These are phyloP conservation scores for Aphelidium insulamus DNA, from an alignment of 371 early-diverging fungal species.

Conservation along the genomic window DNA sequence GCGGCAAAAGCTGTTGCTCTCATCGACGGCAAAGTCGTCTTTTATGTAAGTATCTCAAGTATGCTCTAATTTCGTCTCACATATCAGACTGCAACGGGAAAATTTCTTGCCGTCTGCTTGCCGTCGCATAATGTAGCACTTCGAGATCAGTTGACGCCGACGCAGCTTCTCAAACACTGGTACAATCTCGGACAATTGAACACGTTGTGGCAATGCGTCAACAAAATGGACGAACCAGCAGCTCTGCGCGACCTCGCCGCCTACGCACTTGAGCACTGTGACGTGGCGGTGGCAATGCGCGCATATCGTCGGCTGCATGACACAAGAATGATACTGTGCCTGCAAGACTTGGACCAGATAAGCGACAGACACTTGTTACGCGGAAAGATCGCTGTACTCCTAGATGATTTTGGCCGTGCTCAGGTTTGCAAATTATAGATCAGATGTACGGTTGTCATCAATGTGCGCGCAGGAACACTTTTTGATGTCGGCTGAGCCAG, in stretches of 20 bases:
- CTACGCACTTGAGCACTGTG: conserved; percentile 11
- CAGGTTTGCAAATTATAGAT: conserved; percentile 11
- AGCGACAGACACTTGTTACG: conserved; percentile 12
- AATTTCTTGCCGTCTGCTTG: no score
- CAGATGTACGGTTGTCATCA: neutral
- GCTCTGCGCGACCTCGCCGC: conserved; percentile 17
- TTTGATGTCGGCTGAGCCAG: conserved; percentile 10
- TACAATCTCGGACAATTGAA: no score
- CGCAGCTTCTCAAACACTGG: conserved; percentile 2
- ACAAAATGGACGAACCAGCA: no score
- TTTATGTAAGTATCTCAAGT: no score
- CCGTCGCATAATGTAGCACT: neutral
- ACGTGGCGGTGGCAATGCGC: conserved; percentile 13
- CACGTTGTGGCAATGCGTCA: no score
- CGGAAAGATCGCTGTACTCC: conserved; percentile 15
- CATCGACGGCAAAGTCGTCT: no score
- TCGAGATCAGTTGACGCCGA: neutral
- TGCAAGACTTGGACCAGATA: conserved; percentile 8
- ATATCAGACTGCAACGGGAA: no score
- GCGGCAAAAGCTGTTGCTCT: no score
- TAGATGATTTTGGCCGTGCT: conserved; percentile 14
- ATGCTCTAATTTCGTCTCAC: no score
- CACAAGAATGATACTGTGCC: conserved; percentile 13
- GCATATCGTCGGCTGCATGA: conserved; percentile 16
- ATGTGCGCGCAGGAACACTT: conserved; percentile 12